Conservation (phyloP, 73 alveolate genomes). For the Paramecium octaurelia region DNA sequence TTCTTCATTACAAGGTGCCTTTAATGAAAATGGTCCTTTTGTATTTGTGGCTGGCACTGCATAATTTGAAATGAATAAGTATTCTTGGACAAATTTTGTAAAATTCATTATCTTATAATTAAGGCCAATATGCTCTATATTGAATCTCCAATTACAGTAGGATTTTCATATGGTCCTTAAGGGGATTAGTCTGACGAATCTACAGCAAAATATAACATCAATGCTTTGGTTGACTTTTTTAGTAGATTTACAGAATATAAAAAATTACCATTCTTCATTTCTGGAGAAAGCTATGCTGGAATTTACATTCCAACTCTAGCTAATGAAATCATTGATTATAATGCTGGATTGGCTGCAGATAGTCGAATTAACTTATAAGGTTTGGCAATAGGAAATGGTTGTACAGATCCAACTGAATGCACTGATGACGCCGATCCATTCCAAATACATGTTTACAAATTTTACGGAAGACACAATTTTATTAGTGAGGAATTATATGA, state of each 20-base stretch:
- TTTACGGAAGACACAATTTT: slow-evolving; percentile 23
- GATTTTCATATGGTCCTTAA: slow-evolving; percentile 21
- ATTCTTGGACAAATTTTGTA: slow-evolving; percentile 76
- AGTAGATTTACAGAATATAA: slow-evolving; percentile 68
- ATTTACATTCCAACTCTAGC: slow-evolving; percentile 83
- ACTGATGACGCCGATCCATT: background rate
- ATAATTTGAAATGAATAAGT: slow-evolving; percentile 59
- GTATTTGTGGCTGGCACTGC: slow-evolving; percentile 57
- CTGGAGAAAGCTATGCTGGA: slow-evolving; percentile 94
- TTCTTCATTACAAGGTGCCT: slow-evolving; percentile 81
- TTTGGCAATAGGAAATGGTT: slow-evolving; percentile 74
- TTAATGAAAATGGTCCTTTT: slow-evolving; percentile 91
- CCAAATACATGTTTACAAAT: background rate
- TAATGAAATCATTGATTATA: slow-evolving; percentile 52
- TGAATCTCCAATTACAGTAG: slow-evolving; percentile 32
- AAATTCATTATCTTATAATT: background rate
- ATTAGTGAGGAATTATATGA: background rate
- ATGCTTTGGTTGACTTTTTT: slow-evolving; percentile 73
- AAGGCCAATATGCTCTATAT: slow-evolving; percentile 38
- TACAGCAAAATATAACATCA: slow-evolving; percentile 73
- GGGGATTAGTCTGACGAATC: slow-evolving; percentile 61
- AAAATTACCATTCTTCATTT: slow-evolving; percentile 74
- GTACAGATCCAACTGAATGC: slow-evolving; percentile 64
- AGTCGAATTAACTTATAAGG: slow-evolving; percentile 69
- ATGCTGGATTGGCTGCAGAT: background rate